A percentile compares a stretch with the other conserved stretches of the same genome.
Conservation (phyloP, 768 basidiomycete species). For the Dacryopinax spathularia region DNA sequence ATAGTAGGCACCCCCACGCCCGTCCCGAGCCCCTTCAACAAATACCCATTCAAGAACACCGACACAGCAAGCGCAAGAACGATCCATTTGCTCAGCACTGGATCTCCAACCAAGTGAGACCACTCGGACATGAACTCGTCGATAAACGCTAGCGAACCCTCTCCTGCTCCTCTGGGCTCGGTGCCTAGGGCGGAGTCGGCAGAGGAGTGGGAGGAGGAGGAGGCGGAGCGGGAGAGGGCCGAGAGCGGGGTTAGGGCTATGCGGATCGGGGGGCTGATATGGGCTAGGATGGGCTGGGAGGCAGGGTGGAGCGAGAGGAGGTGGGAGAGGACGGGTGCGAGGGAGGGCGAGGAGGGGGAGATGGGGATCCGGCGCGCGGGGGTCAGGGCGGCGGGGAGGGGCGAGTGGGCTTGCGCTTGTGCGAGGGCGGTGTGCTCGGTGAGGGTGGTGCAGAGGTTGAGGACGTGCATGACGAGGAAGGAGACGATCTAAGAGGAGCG, state of each 20-base stretch:
- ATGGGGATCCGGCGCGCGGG: conserved; percentile 15
- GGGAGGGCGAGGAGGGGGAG: conserved; percentile 9
- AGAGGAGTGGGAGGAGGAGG: conserved; percentile 13
- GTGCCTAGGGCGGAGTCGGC: not conserved
- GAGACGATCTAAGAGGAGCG: conserved; percentile 49
- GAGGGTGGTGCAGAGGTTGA: conserved; percentile 86
- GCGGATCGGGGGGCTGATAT: not conserved
- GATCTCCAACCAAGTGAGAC: conserved; percentile 86
- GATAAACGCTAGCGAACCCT: conserved; percentile 34
- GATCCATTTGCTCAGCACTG: conserved; percentile 88
- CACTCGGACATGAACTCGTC: conserved; percentile 83
- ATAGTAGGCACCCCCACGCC: conserved; percentile 13
- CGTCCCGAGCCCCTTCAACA: conserved; percentile 51
- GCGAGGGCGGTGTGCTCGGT: conserved; percentile 48
- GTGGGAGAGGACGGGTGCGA: conserved; percentile 17
- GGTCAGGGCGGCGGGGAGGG: conserved; percentile 9
- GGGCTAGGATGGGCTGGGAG: conserved; percentile 23
- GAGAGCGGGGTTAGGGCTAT: conserved; percentile 19
- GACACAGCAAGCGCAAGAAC: conserved; percentile 73
- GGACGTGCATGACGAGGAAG: conserved; percentile 79
- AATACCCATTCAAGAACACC: conserved; percentile 81
- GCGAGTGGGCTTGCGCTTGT: conserved; percentile 29
- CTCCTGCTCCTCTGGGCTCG: too few species aligned
- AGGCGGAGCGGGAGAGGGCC: conserved; percentile 13
- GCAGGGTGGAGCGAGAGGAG: conserved; percentile 19